Evolutionary conservation across 305 asterid genomes (phyloP), one percentile per base, ranked within the genome.

Genomic region (Salvia sclarea): DNA sequence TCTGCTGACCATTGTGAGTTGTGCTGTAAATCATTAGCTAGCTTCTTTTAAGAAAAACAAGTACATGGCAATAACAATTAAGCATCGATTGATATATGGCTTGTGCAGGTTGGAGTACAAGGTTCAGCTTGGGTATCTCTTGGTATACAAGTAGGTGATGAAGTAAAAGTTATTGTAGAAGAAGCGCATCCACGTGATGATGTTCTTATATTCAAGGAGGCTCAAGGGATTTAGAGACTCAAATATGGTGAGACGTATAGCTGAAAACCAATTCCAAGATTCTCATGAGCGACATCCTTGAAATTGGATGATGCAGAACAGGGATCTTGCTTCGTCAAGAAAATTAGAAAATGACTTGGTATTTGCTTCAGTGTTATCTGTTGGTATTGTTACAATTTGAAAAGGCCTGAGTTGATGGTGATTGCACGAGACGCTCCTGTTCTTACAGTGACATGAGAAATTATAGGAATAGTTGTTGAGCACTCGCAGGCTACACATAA

Each of bases 141-240:
- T 12, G 98, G 96, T 33, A 86, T 82, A 63, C 87, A 87, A 40
- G 61, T 94, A 43, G 98, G 98, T 7, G 95, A 89, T 69, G 92
- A 88, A 77, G 89, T 94, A 33, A 85, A 86, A 67, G 95, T 94
- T 57, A 61, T 35, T 75, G 92, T 88, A 62, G 96, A 87, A 74
- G 88, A 84, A 68, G 94, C 97, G 22, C 93, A 86, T 82, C 97
- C 98, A 16, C 98, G 98, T 10, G 90, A 91, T 60, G 98, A 93
- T 70, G 57, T 80, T 81, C 78, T 93, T 76, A 78, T 74, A 69
- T 81, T 88, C 68, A 86, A 83, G 78, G 97, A 93, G 83, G 85
- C 81, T 71, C 81, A 30, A 50, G 70, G 48, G 38, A 54, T 57
- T 16, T 80, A 71, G 77, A 24, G 61, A 44, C 50, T 44, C 55